A percentile compares a stretch with the other conserved stretches of the same genome.
These are phyloP conservation scores for Leccinum fallax DNA, from an alignment of 1,284 basidiomycete genomes.

Conservation along the genomic window DNA sequence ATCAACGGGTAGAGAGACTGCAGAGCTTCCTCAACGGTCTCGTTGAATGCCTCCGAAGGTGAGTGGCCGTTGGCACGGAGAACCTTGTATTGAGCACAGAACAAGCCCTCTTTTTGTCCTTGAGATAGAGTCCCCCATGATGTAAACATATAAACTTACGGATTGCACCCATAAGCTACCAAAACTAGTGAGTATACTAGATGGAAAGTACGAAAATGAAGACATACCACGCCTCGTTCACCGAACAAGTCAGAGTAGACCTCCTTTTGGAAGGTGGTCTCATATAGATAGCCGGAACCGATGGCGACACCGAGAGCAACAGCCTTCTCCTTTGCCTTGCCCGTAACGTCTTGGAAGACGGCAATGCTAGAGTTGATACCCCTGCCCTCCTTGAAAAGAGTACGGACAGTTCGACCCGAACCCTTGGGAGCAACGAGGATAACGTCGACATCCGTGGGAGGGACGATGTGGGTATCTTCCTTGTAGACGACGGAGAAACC, in stretches of 20 bases:
- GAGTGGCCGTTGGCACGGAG: constrained; percentile 98
- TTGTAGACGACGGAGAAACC: constrained; percentile 99
- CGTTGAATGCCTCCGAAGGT: constrained; percentile 99
- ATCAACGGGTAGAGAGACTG: constrained; percentile 98
- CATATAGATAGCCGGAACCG: constrained; percentile 96
- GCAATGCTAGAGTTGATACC: constrained; percentile 93
- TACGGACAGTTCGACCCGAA: constrained; percentile 97
- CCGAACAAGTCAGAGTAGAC: constrained; percentile 99
- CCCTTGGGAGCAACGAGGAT: constrained; percentile 99
- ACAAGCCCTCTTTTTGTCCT: constrained; percentile 81
- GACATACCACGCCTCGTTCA: constrained; percentile 95
- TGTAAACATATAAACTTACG: constrained; percentile 53
- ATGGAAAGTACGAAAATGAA: constrained; percentile 1
- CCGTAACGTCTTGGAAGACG: constrained; percentile 93
- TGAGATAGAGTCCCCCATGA: constrained; percentile 15
- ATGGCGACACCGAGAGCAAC: constrained; percentile 93
- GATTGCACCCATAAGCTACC: constrained; percentile 96
- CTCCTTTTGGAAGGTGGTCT: constrained; percentile 99
- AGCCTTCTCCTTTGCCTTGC: constrained; percentile 97
- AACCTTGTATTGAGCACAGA: constrained; percentile 99
- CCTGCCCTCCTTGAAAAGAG: constrained; percentile 99
- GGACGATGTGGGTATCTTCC: constrained; percentile 93
- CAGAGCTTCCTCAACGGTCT: constrained; percentile 99
- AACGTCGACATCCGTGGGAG: constrained; percentile 94
- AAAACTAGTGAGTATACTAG: constrained; percentile 15